Evolutionary conservation across 2,329 filamentous ascomycete species (phyloP).

Genomic region (Cordyceps militaris): DNA sequence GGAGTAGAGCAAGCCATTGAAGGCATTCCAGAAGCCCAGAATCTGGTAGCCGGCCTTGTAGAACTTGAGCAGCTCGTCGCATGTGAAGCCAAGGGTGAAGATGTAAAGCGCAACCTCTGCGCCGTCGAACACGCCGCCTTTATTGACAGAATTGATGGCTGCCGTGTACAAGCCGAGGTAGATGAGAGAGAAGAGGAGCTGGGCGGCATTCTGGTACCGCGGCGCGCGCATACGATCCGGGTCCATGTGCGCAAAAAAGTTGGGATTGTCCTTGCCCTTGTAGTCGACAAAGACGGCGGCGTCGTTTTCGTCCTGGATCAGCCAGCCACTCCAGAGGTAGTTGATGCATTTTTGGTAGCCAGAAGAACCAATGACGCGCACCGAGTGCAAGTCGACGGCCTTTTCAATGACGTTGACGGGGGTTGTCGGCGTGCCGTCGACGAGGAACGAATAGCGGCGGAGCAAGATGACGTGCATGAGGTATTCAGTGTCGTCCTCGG

Average conservation of each 20-base stretch:
- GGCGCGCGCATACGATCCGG: constrained; percentile 92
- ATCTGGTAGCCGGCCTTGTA: constrained; percentile 93
- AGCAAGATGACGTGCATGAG: constrained; percentile 76
- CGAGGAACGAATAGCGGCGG: constrained; percentile 77
- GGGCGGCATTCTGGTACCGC: constrained; percentile 83
- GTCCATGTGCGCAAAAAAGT: constrained; percentile 76
- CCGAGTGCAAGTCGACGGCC: constrained; percentile 84
- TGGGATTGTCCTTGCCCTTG: constrained; percentile 68
- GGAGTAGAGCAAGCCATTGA: constrained; percentile 78
- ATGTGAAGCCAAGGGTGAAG: constrained; percentile 87
- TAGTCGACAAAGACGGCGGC: constrained; percentile 87
- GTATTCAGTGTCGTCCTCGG: constrained; percentile 70
- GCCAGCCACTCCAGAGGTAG: constrained; percentile 91
- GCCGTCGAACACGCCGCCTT: constrained; percentile 71
- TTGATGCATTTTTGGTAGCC: constrained; percentile 94
- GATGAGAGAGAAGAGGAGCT: constrained; percentile 75
- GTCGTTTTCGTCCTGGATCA: constrained; percentile 91
- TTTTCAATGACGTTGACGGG: constrained; percentile 88
- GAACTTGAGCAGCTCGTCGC: constrained; percentile 79
- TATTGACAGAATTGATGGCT: constrained; percentile 92
- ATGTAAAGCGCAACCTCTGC: constrained; percentile 81
- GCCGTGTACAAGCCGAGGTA: constrained; percentile 81
- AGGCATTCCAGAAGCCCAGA: constrained; percentile 93
- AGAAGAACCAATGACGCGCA: constrained; percentile 80
- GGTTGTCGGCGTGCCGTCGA: constrained; percentile 62